Evolutionary conservation across 23 red algal genomes (phyloP), one percentile per base, ranked within the genome.

Genomic region (Gracilaria domingensis): DNA sequence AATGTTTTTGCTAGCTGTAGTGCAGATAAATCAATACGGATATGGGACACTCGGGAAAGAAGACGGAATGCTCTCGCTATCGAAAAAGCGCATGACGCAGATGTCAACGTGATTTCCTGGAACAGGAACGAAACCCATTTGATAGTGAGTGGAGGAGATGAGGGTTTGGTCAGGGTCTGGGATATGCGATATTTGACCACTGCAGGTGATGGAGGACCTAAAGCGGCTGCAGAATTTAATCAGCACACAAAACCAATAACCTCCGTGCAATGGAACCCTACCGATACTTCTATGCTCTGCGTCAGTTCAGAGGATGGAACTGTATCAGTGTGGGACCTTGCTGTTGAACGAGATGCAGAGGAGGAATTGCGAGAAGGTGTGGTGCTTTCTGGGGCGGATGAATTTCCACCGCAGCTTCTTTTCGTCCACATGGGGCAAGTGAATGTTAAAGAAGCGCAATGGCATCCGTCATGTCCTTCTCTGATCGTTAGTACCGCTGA

Each of bases 91-190:
- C 97, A 98, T 73, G 83, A 90, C 26, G 34, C 49, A 1, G 97
- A 98, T 66, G 91, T 98, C 25, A 95, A 98, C 66, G 97, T 93
- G n/a, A 91, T 98, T 37, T 90, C 93, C 0, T 98, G 97, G 93
- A 98, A 98, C 75, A 55, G 66, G 37, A 89, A 55, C 28, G 93
- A 95, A 40, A 93, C 84, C 1, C 93, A 95, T 89, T 75, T 95
- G 42, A 53, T 98, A 39, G 93, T 79, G 51, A 94, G 90, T 75
- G 97, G 97, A 17, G 93, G 88, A 20, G 97, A 98, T 50, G 93
- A 95, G 30, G n/a, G 93, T 35, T 75, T 70, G 37, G 80, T 98
- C 45, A 75, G 74, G 39, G 95, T 97, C n/a, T 91, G 95, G n/a
- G 91, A 97, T 86, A 55, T 97, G 65, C 80, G 95, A 72, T 51